Evolutionary conservation across 228 moss, liverwort and hornwort species (phyloP).

Genomic region (Sphagnum magellanicum): DNA sequence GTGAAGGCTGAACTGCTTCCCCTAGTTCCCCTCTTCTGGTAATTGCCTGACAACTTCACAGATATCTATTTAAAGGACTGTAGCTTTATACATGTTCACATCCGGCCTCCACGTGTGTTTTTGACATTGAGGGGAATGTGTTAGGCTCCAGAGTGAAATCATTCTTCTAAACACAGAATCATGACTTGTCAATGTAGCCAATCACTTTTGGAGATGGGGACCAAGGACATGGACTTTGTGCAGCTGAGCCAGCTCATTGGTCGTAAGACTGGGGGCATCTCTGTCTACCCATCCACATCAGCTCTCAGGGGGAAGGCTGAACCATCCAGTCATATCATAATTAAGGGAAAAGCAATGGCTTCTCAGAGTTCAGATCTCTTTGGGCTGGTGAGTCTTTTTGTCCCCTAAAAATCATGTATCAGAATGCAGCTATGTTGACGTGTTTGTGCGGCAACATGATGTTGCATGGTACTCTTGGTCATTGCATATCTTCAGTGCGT

Average conservation of each 20-base stretch:
- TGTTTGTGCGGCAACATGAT: no score
- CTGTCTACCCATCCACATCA: constrained; percentile 83
- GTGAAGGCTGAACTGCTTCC: constrained; percentile 85
- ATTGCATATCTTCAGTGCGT: no score
- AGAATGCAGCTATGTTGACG: no score
- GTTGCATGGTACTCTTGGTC: no score
- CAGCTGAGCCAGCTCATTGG: constrained; percentile 95
- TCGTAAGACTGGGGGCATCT: constrained; percentile 97
- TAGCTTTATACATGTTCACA: no score
- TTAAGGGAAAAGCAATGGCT: constrained; percentile 92
- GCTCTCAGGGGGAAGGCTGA: constrained; percentile 60
- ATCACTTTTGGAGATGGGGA: constrained; percentile 97
- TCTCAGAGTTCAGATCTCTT: constrained; percentile 78
- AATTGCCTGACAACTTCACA: constrained; percentile 1
- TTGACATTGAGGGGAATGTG: no score
- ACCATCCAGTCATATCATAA: constrained; percentile 73
- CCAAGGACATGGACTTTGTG: constrained; percentile 87
- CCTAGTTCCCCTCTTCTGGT: constrained; percentile 96
- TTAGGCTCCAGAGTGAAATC: no score
- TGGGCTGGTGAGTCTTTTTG: constrained; percentile 45
- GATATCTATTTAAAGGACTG: no score
- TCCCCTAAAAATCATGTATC: no score
- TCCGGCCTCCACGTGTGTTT: no score
- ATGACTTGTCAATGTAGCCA: constrained; percentile 43
- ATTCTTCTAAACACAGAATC: no score